Evolutionary conservation across 2,329 filamentous ascomycete species (phyloP).

Genomic region (Amesomyces nigricolor): DNA sequence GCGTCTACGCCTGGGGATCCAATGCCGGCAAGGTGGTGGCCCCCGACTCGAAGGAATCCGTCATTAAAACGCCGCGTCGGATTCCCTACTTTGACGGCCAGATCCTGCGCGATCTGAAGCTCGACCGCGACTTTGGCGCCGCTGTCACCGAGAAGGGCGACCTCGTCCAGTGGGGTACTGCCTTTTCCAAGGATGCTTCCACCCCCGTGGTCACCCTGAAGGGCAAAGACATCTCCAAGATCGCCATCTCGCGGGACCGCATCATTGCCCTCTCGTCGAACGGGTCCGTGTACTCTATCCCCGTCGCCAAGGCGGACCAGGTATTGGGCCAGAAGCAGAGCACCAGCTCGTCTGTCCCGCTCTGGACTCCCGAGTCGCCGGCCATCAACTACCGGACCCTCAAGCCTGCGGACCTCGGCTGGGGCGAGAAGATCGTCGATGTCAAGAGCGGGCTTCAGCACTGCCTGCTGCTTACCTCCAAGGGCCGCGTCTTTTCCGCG

Average conservation of each 20-base stretch:
- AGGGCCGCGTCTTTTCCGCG: slow-evolving; percentile 82
- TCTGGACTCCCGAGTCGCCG: slow-evolving; percentile 51
- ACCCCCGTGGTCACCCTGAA: slow-evolving; percentile 66
- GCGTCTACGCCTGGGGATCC: slow-evolving; percentile 89
- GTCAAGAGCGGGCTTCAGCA: slow-evolving; percentile 80
- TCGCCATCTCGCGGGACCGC: slow-evolving; percentile 75
- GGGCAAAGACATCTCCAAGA: slow-evolving; percentile 73
- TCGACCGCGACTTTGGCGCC: slow-evolving; percentile 75
- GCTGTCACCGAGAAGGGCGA: slow-evolving; percentile 86
- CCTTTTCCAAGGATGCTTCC: slow-evolving; percentile 59
- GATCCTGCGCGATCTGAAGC: slow-evolving; percentile 78
- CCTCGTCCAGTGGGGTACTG: slow-evolving; percentile 84
- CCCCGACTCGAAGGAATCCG: slow-evolving; percentile 68
- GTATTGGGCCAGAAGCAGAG: slow-evolving; percentile 50
- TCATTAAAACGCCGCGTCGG: slow-evolving; percentile 73
- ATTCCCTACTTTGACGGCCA: slow-evolving; percentile 79
- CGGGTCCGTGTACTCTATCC: slow-evolving; percentile 79
- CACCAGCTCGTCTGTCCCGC: slow-evolving; percentile 60
- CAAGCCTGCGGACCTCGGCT: slow-evolving; percentile 56
- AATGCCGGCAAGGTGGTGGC: slow-evolving; percentile 82
- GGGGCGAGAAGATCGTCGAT: slow-evolving; percentile 67
- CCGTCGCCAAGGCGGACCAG: slow-evolving; percentile 70
- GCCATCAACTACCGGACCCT: slow-evolving; percentile 66
- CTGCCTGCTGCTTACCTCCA: slow-evolving; percentile 75
- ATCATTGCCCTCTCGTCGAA: slow-evolving; percentile 71